These are phyloP conservation scores for Sporothrix globosa DNA, from an alignment of 2,329 filamentous ascomycete genomes.

Conservation along the genomic window DNA sequence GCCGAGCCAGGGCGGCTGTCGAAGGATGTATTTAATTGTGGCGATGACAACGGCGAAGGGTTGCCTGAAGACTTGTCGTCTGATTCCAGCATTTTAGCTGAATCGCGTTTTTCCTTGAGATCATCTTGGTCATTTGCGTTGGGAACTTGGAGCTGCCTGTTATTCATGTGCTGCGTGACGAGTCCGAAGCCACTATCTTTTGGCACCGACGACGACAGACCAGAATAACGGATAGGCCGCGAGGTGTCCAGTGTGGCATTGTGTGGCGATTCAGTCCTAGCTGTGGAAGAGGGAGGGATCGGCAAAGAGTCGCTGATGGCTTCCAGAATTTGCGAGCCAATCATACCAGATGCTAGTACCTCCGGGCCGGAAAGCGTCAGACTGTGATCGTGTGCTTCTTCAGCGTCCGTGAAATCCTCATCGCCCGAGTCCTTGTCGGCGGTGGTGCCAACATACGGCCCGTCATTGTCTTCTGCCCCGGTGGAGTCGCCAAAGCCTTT, in stretches of 20 bases:
- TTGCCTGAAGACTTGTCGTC: conserved; percentile 35
- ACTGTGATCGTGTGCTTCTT: conserved; percentile 33
- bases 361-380: conserved; percentile 36
- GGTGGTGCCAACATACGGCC: conserved; percentile 36
- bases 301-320: conserved; percentile 47
- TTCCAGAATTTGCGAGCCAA: conserved; percentile 47
- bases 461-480: conserved; percentile 49
- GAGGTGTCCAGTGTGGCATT: conserved; percentile 39
- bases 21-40: conserved; percentile 22
- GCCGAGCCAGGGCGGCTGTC: conserved; percentile 32
- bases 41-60: conserved; percentile 21
- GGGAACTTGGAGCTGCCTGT: conserved; percentile 6
- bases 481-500: conserved; percentile 61
- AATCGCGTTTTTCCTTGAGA: conserved; percentile 52
- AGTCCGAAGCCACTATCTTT: conserved; percentile 45
- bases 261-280: conserved; percentile 30
- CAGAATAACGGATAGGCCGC: conserved; percentile 46
- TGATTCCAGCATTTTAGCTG: conserved; percentile 52
- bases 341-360: conserved; percentile 43
- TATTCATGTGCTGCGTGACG: conserved; percentile 35
- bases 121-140: conserved; percentile 21
- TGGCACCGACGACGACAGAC: conserved; percentile 44
- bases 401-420: conserved; percentile 40
- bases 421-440: conserved; percentile 43
- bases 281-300: conserved; percentile 35